A percentile compares a stretch with the other conserved stretches of the same genome.
Evolutionary conservation across 768 basidiomycete genomes (phyloP).

Genomic region (Auricularia sp.): DNA sequence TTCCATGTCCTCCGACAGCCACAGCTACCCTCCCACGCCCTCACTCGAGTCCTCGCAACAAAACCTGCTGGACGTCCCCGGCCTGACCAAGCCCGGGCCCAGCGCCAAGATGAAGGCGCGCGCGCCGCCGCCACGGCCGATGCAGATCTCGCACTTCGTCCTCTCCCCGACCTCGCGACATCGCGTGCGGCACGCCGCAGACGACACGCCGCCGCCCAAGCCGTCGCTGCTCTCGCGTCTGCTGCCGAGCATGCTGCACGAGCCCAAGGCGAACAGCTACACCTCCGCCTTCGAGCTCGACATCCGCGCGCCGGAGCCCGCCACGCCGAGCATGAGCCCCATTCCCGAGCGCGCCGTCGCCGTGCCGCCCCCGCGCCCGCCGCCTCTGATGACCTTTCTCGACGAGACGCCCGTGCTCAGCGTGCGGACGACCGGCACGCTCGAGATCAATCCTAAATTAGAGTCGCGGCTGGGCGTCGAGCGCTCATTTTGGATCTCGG

Average conservation of each 20-base stretch:
- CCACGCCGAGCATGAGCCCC: neutral
- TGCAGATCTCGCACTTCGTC: slow-evolving; percentile 21
- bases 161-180: slow-evolving; percentile 22
- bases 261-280: slow-evolving; percentile 17
- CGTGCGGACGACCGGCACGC: slow-evolving; percentile 44
- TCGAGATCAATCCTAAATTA: slow-evolving; percentile 53
- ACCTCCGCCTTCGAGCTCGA: slow-evolving; percentile 10
- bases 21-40: slow-evolving; percentile 11
- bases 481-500: slow-evolving; percentile 66
- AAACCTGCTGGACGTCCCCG: slow-evolving; percentile 15
- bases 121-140: slow-evolving; percentile 1
- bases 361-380: slow-evolving; percentile 21
- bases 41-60: slow-evolving; percentile 22
- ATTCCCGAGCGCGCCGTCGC: neutral
- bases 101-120: too few species aligned
- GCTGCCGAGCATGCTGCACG: slow-evolving; percentile 21
- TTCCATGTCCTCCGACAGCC: slow-evolving; percentile 10
- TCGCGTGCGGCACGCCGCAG: slow-evolving; percentile 11
- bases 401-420: slow-evolving; percentile 63
- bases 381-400: slow-evolving; percentile 54
- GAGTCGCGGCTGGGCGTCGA: slow-evolving; percentile 57
- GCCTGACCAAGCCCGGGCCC: slow-evolving; percentile 1
- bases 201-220: slow-evolving; percentile 7
- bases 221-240: slow-evolving; percentile 7
- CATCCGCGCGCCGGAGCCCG: slow-evolving; percentile 1